These are phyloP conservation scores for Pythium dissotocum DNA, from an alignment of 352 stramenopile genomes.

Conservation along the genomic window DNA sequence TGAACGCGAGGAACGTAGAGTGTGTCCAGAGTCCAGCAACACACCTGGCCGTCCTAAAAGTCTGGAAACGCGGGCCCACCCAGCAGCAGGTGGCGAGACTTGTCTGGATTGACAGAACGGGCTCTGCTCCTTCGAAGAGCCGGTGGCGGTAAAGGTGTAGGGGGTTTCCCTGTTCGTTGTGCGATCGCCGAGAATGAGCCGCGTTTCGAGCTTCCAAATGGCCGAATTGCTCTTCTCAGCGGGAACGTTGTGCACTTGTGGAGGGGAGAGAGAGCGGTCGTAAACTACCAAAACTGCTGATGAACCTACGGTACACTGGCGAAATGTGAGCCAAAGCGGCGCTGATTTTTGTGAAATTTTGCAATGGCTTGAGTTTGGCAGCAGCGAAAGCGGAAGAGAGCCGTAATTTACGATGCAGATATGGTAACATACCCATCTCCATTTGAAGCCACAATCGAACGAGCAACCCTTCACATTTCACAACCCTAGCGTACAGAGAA, in stretches of 20 bases:
- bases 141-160: conserved; percentile 1
- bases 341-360: not conserved
- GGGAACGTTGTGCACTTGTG: conserved; percentile 5
- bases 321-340: not conserved
- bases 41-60: conserved; percentile 15
- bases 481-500: conserved; percentile 1
- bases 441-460: conserved; percentile 8
- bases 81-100: conserved; percentile 14
- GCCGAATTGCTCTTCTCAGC: not conserved
- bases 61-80: conserved; percentile 22
- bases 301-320: not conserved
- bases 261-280: not conserved
- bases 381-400: conserved; percentile 4
- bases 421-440: conserved; percentile 5
- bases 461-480: not conserved
- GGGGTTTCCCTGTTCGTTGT: conserved; percentile 14
- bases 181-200: not conserved
- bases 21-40: conserved; percentile 7
- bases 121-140: conserved; percentile 11
- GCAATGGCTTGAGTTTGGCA: not conserved
- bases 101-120: conserved; percentile 19
- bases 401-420: conserved; percentile 1
- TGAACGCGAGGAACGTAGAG: conserved; percentile 26
- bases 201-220: not conserved
- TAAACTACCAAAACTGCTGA: not conserved